A percentile compares a stretch with the other conserved stretches of the same genome.
phyloP scores from a whole-genome alignment of 2,329 filamentous ascomycete species.

The Beauveria australis region DNA sequence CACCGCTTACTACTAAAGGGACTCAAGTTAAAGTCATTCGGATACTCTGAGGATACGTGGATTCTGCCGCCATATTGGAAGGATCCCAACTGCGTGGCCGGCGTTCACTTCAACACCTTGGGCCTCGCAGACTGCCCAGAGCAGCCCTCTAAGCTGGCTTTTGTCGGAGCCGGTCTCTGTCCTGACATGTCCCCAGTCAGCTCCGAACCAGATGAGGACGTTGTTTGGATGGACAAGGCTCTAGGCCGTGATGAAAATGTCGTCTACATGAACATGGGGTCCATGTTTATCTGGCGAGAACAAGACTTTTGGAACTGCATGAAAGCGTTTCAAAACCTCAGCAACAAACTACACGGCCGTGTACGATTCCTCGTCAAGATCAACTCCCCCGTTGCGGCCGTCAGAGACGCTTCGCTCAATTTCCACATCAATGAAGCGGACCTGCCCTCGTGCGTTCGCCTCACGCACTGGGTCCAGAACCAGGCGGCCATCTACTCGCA shows the following conservation, averaged over 20 bases:
- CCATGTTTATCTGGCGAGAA: conserved; percentile 3
- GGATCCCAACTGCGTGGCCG: not conserved
- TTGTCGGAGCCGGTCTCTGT: conserved; percentile 2
- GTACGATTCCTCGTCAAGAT: conserved; percentile 5
- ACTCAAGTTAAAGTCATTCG: not conserved
- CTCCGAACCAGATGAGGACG: not conserved
- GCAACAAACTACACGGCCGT: not conserved
- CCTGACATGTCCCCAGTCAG: not conserved
- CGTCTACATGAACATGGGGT: conserved; percentile 4
- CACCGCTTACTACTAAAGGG: not conserved
- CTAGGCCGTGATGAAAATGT: not conserved
- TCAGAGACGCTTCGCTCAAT: not conserved
- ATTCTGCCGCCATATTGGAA: conserved; percentile 1
- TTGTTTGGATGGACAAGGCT: not conserved
- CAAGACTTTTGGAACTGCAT: not conserved
- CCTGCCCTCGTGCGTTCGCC: not conserved
- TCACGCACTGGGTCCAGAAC: not conserved
- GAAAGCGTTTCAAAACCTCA: not conserved
- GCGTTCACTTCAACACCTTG: conserved; percentile 1
- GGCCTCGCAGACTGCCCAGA: conserved; percentile 3
- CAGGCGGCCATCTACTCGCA: not conserved
- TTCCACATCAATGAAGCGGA: not conserved
- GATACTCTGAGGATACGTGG: not conserved
- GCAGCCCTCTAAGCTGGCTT: not conserved
- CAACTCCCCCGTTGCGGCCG: not conserved